Evolutionary conservation across 805 yeast genomes (phyloP).

Genomic region (Candida schatavii): DNA sequence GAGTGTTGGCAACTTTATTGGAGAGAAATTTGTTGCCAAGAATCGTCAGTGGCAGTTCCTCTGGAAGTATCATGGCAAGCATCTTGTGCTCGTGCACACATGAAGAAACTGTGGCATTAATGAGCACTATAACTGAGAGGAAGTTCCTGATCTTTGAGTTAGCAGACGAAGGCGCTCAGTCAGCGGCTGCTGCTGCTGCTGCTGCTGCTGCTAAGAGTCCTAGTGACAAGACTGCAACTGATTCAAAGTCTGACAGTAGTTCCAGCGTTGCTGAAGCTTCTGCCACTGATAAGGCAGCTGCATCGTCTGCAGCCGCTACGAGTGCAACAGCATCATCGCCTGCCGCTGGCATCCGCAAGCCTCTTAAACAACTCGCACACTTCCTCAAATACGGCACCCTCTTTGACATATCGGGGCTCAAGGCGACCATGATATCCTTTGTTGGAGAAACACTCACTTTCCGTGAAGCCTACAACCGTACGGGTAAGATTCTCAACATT

Average conservation of each 20-base stretch:
- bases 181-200: background rate
- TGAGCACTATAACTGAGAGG: conserved; percentile 59
- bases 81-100: conserved; percentile 77
- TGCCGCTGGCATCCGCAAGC: background rate
- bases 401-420: conserved; percentile 73
- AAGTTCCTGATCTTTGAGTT: conserved; percentile 51
- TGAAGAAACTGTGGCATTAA: conserved; percentile 59
- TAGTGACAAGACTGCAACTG: too few relatives aligned
- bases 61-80: conserved; percentile 93
- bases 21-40: conserved; percentile 78
- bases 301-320: background rate
- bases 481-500: conserved; percentile 88
- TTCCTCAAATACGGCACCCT: conserved; percentile 85
- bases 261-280: too few relatives aligned
- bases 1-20: conserved; percentile 77
- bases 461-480: conserved; percentile 89
- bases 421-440: conserved; percentile 69
- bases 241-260: too few relatives aligned
- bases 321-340: background rate
- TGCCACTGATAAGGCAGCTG: too few relatives aligned
- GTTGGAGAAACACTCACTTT: conserved; percentile 83
- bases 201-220: too few relatives aligned
- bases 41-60: conserved; percentile 90
- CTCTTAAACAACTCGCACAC: conserved; percentile 38
- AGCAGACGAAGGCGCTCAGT: conserved; percentile 25